Evolutionary conservation across 1,284 basidiomycete genomes (phyloP), one percentile per base, ranked within the genome.

Genomic region (Ustilago xerochloae): DNA sequence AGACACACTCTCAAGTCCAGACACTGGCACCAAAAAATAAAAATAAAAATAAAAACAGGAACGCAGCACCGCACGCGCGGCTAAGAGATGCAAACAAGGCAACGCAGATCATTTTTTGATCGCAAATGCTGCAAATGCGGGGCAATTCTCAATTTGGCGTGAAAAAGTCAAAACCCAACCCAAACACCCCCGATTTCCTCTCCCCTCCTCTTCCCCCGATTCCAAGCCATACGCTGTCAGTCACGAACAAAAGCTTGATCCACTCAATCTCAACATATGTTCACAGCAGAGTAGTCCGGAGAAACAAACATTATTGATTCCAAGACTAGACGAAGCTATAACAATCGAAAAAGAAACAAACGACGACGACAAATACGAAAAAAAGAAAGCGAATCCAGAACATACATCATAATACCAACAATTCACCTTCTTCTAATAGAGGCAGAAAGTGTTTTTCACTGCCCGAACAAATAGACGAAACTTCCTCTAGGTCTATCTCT

Each of bases 401-500:
- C 45, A 47, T 29, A 18, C 38, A 20, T 9, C n/a, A 9, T 33
- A 9, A 9, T 33, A 9, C 10, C 32, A 10, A 15, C 32, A 10
- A 33, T 15, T 33, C 4, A 15, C 32, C 32, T 33, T 33, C 2
- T 2, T 10, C 9, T 9, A 12, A 39, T 16, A 39, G 38, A 16
- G 13, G 4, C 2, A 12, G n/a, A 2, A n/a, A 39, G 38, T 4
- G 16, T 15, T 15, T 3, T 51, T 33, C 62, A 80, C 60, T 75
- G 48, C 1, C 79, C 77, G 45, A 82, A 80, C 15, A 83, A 39
- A 60, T 76, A 80, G 49, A 83, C 53, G 50, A 83, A 82, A 47
- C 69, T 75, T 36, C 80, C 80, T 1, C 75, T 41, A 38, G 71
- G 68, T 6, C 70, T 49, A 6, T 63, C 58, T 16, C 57, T 41